Evolutionary conservation across 2,329 filamentous ascomycete species (phyloP).

Genomic region (Trichoderma harzianum): DNA sequence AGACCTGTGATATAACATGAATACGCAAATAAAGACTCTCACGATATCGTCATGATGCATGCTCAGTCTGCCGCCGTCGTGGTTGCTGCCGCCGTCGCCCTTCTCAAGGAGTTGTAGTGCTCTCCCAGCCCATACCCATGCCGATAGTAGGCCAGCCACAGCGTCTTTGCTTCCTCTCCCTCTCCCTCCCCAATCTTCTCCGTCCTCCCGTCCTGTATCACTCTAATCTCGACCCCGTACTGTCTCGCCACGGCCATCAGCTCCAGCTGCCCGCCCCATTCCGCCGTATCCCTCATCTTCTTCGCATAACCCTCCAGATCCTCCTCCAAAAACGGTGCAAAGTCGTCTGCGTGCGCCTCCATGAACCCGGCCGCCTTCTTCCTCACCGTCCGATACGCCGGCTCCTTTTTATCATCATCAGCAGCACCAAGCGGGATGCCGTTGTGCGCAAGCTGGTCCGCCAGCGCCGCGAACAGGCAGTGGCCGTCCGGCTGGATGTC

Average conservation of each 20-base stretch:
- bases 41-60: not conserved
- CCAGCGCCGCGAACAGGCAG: slow-evolving; percentile 88
- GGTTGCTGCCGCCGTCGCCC: slow-evolving; percentile 28
- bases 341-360: slow-evolving; percentile 68
- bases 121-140: slow-evolving; percentile 93
- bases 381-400: slow-evolving; percentile 64
- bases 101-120: slow-evolving; percentile 88
- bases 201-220: slow-evolving; percentile 79
- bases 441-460: slow-evolving; percentile 68
- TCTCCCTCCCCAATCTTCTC: slow-evolving; percentile 63
- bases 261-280: slow-evolving; percentile 96
- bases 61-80: slow-evolving; percentile 5
- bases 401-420: slow-evolving; percentile 30
- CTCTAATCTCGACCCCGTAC: slow-evolving; percentile 76
- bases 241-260: slow-evolving; percentile 76
- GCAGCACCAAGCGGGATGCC: slow-evolving; percentile 40
- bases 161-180: slow-evolving; percentile 47
- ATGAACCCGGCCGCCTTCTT: slow-evolving; percentile 76
- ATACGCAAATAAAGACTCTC: not conserved
- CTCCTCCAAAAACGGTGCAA: slow-evolving; percentile 83
- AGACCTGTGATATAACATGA: not conserved
- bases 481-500: slow-evolving; percentile 89
- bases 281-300: slow-evolving; percentile 80
- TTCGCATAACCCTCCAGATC: slow-evolving; percentile 67
- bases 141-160: slow-evolving; percentile 94